Evolutionary conservation across 1,284 basidiomycete genomes (phyloP).

Genomic region (Austroboletus niveus): DNA sequence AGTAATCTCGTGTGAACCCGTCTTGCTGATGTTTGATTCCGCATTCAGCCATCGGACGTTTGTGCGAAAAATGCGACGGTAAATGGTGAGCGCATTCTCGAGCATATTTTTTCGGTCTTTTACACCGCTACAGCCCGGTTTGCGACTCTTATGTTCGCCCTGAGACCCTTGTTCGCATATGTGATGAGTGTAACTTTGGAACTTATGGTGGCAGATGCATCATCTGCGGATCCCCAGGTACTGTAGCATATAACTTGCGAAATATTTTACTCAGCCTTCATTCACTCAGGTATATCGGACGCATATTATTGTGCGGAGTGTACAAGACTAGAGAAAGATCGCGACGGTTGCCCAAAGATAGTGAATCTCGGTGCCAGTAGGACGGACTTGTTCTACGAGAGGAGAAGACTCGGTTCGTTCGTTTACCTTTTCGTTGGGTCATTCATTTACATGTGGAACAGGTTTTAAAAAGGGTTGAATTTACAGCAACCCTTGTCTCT

Average conservation of each 20-base stretch:
- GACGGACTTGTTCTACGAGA: slow-evolving; percentile 88
- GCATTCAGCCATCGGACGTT: slow-evolving; percentile 82
- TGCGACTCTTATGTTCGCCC: slow-evolving; percentile 99
- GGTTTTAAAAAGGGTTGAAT: slow-evolving; percentile 77
- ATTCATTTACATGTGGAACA: slow-evolving; percentile 26
- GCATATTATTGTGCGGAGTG: slow-evolving; percentile 98
- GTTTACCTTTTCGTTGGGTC: background rate
- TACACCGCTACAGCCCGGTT: slow-evolving; percentile 68
- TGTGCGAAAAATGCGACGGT: slow-evolving; percentile 99
- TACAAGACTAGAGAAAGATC: slow-evolving; percentile 93
- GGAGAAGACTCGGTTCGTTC: slow-evolving; percentile 56
- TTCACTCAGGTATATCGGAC: slow-evolving; percentile 81
- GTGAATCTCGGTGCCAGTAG: slow-evolving; percentile 92
- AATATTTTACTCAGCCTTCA: background rate
- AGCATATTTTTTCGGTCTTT: background rate
- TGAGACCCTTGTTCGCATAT: slow-evolving; percentile 95
- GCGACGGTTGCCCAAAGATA: slow-evolving; percentile 98
- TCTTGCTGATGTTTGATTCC: slow-evolving; percentile 4
- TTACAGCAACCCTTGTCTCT: background rate
- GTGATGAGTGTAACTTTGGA: slow-evolving; percentile 99
- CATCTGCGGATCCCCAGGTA: slow-evolving; percentile 92
- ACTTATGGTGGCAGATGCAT: slow-evolving; percentile 97
- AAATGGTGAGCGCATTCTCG: slow-evolving; percentile 77
- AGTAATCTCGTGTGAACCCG: slow-evolving; percentile 29
- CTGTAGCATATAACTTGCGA: slow-evolving; percentile 22